Base-by-base conservation (phyloP, 352 stramenopile genomes). In the Phytophthora sp. region DNA sequence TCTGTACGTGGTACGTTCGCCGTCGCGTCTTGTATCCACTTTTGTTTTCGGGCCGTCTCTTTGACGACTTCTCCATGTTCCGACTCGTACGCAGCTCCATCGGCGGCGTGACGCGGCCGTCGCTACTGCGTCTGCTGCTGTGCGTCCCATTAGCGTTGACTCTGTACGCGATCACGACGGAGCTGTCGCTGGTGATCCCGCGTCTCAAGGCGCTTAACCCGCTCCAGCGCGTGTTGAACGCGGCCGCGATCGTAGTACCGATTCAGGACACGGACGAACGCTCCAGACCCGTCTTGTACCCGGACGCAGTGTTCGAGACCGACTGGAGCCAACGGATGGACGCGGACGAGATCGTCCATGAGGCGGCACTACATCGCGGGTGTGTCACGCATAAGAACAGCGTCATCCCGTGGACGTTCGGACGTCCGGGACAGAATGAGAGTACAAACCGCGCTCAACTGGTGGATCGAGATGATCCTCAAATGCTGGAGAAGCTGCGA, bases 401-500 rank as follows among this genome's bases (percentile, higher is more conserved):
- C 31, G 54, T 81, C 49, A 76, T 84, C 31, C 64, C 73, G 31
- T 83, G 68, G 68, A 53, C 58, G 31, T 78, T 72, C 29, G 57
- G 60, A 27, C 23, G 15, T 9, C 24, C 16, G 13, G 41, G 57
- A 4, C 31, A 55, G 33, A 36, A 33, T 38, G 46, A 68, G 13
- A 52, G 11, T 16, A 18, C 53, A 21, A 24, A 63, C 11, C 30
- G 35, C 16, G 9, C 35, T 21, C 20, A 63, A 21, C 31, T 82
- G 52, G 45, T 84, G 7, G 46, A 77, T 18, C 20, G 33, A 62
- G 33, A 69, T 35, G 75, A 86, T 18, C 53, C 63, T 2, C 23
- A 74, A n/a, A 50, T 90, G 30, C 52, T 87, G 42, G 52, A 85
- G 16, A 76, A 73, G 42, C 58, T 90, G 31, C 64, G 71, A n/a